phyloP scores from a whole-genome alignment of 2,329 filamentous ascomycete genomes.

The Pezicula rhizophila region DNA sequence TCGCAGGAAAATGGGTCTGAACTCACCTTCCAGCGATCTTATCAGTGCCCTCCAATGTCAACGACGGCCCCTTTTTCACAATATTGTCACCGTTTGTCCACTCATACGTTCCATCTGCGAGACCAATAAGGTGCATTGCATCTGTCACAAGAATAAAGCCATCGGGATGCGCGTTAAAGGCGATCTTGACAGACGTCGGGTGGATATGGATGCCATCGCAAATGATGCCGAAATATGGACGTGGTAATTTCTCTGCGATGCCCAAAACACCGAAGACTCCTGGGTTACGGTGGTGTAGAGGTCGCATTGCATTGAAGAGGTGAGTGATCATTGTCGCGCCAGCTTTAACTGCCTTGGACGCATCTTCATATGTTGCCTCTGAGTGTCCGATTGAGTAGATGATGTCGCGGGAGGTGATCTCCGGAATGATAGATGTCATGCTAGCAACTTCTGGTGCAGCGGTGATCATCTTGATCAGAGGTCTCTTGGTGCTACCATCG shows the following conservation, averaged over 20 bases:
- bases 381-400: constrained; percentile 80
- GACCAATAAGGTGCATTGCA: constrained; percentile 80
- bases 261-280: constrained; percentile 85
- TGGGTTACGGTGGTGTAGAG: constrained; percentile 84
- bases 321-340: constrained; percentile 89
- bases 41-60: constrained; percentile 72
- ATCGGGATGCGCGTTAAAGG: constrained; percentile 76
- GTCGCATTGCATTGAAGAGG: constrained; percentile 89
- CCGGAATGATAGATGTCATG: constrained; percentile 63
- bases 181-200: constrained; percentile 81
- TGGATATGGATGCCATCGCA: constrained; percentile 88
- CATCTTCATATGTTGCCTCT: constrained; percentile 80
- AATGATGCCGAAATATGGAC: constrained; percentile 84
- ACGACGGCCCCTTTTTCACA: constrained; percentile 63
- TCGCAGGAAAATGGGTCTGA: background rate
- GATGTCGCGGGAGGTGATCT: constrained; percentile 60
- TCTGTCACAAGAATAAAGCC: constrained; percentile 89
- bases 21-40: constrained; percentile 71
- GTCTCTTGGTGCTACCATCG: constrained; percentile 26
- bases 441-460: constrained; percentile 74
- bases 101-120: constrained; percentile 77
- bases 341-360: constrained; percentile 60
- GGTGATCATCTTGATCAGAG: constrained; percentile 69
- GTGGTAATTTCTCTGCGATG: constrained; percentile 42
- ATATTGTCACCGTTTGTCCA: constrained; percentile 73